Conservation (phyloP, 78 protist genomes). For the Dictyostelium citrinum region DNA sequence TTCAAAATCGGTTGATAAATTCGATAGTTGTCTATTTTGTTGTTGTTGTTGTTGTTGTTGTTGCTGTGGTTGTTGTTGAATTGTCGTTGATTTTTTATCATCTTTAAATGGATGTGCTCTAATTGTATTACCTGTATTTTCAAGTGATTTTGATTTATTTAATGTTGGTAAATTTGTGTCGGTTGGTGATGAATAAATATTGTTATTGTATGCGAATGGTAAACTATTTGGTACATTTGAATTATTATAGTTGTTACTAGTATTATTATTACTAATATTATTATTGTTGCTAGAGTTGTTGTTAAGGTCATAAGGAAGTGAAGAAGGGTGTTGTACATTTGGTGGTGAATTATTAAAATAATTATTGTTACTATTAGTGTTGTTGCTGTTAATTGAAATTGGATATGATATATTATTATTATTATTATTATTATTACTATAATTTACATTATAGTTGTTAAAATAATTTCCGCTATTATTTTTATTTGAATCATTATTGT, state of each 20-base stretch:
- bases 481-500: background rate
- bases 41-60: background rate
- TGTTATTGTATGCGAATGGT: background rate
- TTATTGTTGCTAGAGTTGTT: background rate
- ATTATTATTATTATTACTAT: background rate
- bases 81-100: background rate
- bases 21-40: background rate
- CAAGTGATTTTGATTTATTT: constrained; percentile 25
- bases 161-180: background rate
- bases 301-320: background rate
- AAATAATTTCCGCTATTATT: background rate
- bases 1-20: constrained; percentile 48
- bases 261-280: background rate
- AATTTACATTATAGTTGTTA: background rate
- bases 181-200: background rate
- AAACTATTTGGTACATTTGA: background rate
- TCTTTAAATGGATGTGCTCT: constrained; percentile 18
- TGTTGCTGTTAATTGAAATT: background rate
- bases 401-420: constrained; percentile 9
- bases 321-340: background rate
- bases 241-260: background rate
- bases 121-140: background rate
- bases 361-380: background rate
- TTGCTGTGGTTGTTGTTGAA: background rate
- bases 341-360: background rate